phyloP scores from a whole-genome alignment of 2,329 filamentous ascomycete genomes.

The Thelonectria discophora region DNA sequence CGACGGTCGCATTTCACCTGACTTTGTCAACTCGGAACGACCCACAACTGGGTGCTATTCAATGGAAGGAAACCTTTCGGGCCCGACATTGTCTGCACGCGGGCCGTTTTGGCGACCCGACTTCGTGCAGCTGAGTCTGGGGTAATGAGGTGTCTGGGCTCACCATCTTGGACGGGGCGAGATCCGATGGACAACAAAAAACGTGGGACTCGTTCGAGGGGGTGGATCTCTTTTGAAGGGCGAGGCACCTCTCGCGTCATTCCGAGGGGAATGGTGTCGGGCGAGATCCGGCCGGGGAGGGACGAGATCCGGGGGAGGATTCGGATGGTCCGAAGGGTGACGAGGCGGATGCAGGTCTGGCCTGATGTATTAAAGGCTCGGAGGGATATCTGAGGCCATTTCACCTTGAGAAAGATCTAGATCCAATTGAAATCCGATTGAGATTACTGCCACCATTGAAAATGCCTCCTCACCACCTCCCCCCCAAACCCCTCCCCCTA shows the following conservation, averaged over 20 bases:
- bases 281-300: conserved; percentile 30
- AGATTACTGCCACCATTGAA: no score
- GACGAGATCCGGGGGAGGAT: neutral
- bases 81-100: conserved; percentile 39
- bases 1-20: conserved; percentile 42
- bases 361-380: conserved; percentile 1
- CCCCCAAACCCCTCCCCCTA: conserved; percentile 37
- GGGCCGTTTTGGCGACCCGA: conserved; percentile 14
- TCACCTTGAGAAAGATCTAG: no score
- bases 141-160: neutral
- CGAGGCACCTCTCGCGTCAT: conserved; percentile 27
- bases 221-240: conserved; percentile 15
- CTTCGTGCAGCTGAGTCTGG: conserved; percentile 1
- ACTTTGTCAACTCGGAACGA: conserved; percentile 23
- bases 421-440: no score
- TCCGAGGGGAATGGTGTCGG: conserved; percentile 15
- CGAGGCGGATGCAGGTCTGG: neutral
- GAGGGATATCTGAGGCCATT: neutral
- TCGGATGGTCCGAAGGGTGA: neutral
- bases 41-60: no score
- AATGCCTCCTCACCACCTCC: conserved; percentile 29
- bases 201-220: neutral
- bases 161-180: conserved; percentile 23
- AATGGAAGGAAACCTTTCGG: no score
- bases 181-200: conserved; percentile 27